These are phyloP conservation scores for Evernia prunastri DNA, from an alignment of 495 filamentous ascomycete genomes.

Conservation along the genomic window DNA sequence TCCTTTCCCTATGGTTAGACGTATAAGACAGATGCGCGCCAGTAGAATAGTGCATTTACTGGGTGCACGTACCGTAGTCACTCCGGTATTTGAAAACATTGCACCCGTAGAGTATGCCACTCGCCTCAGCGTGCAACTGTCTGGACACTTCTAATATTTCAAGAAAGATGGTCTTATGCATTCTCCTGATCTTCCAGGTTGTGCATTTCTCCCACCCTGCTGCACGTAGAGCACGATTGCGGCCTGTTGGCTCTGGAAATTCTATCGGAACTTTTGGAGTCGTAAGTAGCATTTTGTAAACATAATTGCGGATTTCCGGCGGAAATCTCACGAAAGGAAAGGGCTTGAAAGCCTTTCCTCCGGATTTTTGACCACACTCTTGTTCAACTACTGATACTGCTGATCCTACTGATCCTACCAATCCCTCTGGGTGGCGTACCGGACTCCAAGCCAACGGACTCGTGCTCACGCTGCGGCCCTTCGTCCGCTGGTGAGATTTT, in stretches of 20 bases:
- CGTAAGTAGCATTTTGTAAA: conserved; percentile 18
- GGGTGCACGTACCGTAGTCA: conserved; percentile 26
- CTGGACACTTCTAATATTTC: conserved; percentile 17
- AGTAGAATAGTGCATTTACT: conserved; percentile 47
- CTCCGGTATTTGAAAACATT: conserved; percentile 23
- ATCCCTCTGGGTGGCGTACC: too few relatives aligned
- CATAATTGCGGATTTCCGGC: conserved; percentile 15
- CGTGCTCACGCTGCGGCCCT: neutral
- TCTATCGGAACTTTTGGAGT: conserved; percentile 13
- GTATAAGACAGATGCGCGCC: conserved; percentile 21
- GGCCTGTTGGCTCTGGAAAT: conserved; percentile 12
- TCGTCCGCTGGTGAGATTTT: neutral
- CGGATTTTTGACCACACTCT: neutral
- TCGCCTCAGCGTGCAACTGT: conserved; percentile 19
- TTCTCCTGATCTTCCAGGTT: conserved; percentile 2
- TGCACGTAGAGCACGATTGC: conserved; percentile 5
- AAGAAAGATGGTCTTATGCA: conserved; percentile 18
- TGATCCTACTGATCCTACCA: too few relatives aligned
- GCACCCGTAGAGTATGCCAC: conserved; percentile 19
- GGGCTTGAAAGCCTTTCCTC: neutral
- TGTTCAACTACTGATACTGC: neutral
- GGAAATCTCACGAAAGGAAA: conserved; percentile 12
- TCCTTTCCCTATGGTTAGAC: conserved; percentile 40
- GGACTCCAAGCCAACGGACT: neutral
- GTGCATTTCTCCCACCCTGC: conserved; percentile 11